Evolutionary conservation across 352 stramenopile species (phyloP).

Genomic region (Phytopythium chamaehyphon): DNA sequence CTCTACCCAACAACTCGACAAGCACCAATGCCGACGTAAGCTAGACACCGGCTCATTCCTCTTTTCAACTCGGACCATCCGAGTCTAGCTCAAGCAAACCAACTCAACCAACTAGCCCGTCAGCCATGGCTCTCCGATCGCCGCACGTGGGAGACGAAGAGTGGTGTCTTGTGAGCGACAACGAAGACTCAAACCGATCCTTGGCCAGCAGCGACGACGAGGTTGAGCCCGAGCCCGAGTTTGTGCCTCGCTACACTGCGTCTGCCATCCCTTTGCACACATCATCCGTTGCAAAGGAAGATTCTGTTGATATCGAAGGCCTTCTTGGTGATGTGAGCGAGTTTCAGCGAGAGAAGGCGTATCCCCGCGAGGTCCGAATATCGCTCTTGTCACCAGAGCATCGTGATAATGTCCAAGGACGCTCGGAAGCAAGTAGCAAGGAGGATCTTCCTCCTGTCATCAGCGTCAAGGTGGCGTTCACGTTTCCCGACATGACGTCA

Average conservation of each 20-base stretch:
- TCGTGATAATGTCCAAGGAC: constrained; percentile 11
- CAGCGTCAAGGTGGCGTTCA: constrained; percentile 27
- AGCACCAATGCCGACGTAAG: no score
- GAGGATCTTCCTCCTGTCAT: not conserved
- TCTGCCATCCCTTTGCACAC: not conserved
- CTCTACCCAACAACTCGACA: no score
- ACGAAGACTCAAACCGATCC: constrained; percentile 21
- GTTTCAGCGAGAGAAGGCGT: constrained; percentile 2
- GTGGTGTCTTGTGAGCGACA: constrained; percentile 51
- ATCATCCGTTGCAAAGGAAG: no score
- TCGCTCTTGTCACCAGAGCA: constrained; percentile 37
- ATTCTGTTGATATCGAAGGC: not conserved
- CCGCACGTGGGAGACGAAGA: constrained; percentile 32
- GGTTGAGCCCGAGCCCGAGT: constrained; percentile 22
- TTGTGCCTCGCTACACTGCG: not conserved
- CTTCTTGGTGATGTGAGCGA: not conserved
- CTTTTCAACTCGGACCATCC: no score
- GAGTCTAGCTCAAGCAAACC: no score
- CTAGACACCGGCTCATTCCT: no score
- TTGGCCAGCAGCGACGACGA: constrained; percentile 25
- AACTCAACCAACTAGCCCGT: not conserved
- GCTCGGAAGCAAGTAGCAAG: not conserved
- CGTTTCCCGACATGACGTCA: not conserved
- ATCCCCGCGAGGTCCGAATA: constrained; percentile 21
- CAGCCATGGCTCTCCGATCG: not conserved